These are phyloP conservation scores for Circinella umbellata DNA, from an alignment of 371 early-diverging fungal species.

Conservation along the genomic window DNA sequence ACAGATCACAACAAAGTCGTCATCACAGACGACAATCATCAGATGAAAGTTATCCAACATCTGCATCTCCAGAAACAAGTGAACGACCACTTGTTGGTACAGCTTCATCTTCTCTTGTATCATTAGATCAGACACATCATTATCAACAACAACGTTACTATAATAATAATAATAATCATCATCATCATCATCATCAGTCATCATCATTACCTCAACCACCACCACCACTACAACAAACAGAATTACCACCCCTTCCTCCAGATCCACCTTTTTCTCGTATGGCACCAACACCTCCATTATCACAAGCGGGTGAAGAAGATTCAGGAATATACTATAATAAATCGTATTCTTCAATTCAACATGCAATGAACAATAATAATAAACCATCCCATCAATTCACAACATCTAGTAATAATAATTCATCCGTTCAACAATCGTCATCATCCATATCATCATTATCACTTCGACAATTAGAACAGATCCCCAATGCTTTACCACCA, in stretches of 20 bases:
- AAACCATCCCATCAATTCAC: not conserved
- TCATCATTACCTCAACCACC: conserved; percentile 2
- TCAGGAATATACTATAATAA: not conserved
- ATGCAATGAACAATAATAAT: not conserved
- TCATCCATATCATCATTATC: not conserved
- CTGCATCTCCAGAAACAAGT: conserved; percentile 43
- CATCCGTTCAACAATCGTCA: not conserved
- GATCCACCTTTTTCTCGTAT: not conserved
- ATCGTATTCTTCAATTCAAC: not conserved
- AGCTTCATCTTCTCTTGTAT: conserved; percentile 28
- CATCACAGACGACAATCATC: conserved; percentile 25
- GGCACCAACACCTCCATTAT: not conserved
- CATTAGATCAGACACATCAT: conserved; percentile 12
- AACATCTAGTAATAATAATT: conserved; percentile 8
- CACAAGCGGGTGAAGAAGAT: conserved; percentile 7
- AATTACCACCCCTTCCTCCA: conserved; percentile 4
- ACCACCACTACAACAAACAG: conserved; percentile 7
- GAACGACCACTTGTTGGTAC: conserved; percentile 43
- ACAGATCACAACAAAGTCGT: conserved; percentile 36
- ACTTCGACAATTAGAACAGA: conserved; percentile 12
- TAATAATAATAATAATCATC: no score
- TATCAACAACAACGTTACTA: not conserved
- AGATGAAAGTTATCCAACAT: conserved; percentile 35
- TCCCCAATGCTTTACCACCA: conserved; percentile 30
- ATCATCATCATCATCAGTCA: conserved; percentile 2